Evolutionary conservation across 2,329 filamentous ascomycete genomes (phyloP).

Genomic region (Cercospora zeae-maydis): DNA sequence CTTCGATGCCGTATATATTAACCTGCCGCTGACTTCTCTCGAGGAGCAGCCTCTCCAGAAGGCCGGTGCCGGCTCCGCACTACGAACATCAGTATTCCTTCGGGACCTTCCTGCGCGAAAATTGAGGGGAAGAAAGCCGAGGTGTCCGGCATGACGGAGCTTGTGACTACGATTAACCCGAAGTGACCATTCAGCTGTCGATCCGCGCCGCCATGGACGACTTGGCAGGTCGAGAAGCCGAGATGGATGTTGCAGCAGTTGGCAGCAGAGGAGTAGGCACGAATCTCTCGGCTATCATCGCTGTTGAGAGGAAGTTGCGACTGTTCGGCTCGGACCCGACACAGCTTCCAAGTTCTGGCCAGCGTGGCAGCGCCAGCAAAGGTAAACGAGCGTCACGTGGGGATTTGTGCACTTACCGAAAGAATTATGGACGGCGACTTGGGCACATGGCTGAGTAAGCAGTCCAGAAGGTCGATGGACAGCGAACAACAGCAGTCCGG

Average conservation of each 20-base stretch:
- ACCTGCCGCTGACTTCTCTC: slow-evolving; percentile 23
- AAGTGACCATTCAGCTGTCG: slow-evolving; percentile 7
- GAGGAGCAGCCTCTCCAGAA: slow-evolving; percentile 46
- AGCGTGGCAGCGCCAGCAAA: neutral
- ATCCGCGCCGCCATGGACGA: neutral
- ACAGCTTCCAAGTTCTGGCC: neutral
- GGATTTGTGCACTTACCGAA: slow-evolving; percentile 18
- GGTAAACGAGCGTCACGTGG: neutral
- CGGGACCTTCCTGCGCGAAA: neutral
- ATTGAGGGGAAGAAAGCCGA: slow-evolving; percentile 12
- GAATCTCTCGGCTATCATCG: neutral
- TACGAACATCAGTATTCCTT: slow-evolving; percentile 5
- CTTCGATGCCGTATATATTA: slow-evolving; percentile 49
- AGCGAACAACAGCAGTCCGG: slow-evolving; percentile 24
- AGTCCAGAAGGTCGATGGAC: slow-evolving; percentile 19
- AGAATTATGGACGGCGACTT: slow-evolving; percentile 23
- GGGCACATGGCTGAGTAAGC: slow-evolving; percentile 15
- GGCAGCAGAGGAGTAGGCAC: no score
- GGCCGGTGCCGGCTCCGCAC: slow-evolving; percentile 42
- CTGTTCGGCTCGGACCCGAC: neutral
- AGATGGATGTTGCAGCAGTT: no score
- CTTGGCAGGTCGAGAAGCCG: neutral
- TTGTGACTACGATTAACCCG: slow-evolving; percentile 1
- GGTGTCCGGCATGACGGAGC: neutral
- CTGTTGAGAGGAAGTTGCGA: neutral